Conservation (phyloP, 306 rosid genomes). For the Lotus japonicus region DNA sequence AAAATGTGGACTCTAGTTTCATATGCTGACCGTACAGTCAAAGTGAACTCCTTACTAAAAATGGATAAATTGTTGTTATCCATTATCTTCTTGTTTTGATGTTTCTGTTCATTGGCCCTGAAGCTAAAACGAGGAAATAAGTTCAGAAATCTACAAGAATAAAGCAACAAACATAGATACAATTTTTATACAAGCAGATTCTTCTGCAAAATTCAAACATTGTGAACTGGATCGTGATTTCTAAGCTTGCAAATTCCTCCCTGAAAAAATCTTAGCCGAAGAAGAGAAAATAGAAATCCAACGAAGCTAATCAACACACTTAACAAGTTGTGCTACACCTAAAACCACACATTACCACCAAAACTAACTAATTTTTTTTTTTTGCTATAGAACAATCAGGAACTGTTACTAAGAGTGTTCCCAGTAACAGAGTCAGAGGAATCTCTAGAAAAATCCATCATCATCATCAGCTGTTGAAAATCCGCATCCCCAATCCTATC, state of each 20-base stretch:
- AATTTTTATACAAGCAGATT: background rate
- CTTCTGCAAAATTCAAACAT: background rate
- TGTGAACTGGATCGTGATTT: background rate
- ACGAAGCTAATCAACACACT: background rate
- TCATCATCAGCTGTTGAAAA: conserved; percentile 36
- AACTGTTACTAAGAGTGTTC: conserved; percentile 15
- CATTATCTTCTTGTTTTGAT: background rate
- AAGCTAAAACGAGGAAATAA: background rate
- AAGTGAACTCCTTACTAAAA: background rate
- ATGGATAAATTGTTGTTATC: background rate
- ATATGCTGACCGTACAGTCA: no score
- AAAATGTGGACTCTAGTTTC: no score
- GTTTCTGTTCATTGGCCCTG: no score
- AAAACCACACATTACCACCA: background rate
- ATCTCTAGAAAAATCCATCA: conserved; percentile 38
- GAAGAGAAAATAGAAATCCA: background rate
- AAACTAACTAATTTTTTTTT: background rate
- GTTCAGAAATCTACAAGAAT: background rate
- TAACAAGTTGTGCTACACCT: background rate
- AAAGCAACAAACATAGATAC: background rate
- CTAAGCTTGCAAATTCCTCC: background rate
- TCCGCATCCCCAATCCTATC: conserved; percentile 43
- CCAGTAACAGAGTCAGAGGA: conserved; percentile 47
- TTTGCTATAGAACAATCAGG: background rate
- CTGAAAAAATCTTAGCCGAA: conserved; percentile 10